Conservation (phyloP, 768 basidiomycete genomes). For the Galerina sulciceps region DNA sequence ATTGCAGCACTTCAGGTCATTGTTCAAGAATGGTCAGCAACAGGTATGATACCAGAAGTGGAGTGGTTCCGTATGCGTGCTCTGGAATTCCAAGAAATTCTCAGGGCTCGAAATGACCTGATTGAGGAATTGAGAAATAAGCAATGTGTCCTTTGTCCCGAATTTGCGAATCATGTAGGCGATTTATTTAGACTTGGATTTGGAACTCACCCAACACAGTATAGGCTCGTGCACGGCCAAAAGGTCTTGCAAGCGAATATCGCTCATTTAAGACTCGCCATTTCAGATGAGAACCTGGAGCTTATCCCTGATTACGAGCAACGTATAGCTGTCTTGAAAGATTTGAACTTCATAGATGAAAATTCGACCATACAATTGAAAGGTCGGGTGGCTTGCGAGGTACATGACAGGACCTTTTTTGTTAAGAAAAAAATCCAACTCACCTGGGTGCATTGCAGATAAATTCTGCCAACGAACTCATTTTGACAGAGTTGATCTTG, state of each 20-base stretch:
- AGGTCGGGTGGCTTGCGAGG: constrained; percentile 98
- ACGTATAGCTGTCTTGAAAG: constrained; percentile 86
- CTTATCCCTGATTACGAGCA: constrained; percentile 97
- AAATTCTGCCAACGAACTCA: constrained; percentile 96
- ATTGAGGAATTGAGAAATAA: constrained; percentile 43
- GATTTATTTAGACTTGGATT: neutral
- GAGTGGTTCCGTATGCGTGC: constrained; percentile 84
- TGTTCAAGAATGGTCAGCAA: constrained; percentile 60
- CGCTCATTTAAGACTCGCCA: constrained; percentile 75
- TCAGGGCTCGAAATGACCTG: constrained; percentile 62
- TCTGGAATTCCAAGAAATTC: constrained; percentile 89
- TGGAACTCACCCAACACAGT: constrained; percentile 50
- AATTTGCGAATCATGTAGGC: constrained; percentile 81
- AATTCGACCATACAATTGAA: constrained; percentile 95
- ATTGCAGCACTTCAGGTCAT: constrained; percentile 52
- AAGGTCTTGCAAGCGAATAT: constrained; percentile 78
- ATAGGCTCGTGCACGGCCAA: constrained; percentile 72
- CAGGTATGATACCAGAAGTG: constrained; percentile 64
- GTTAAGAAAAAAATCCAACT: neutral
- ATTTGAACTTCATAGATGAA: constrained; percentile 92
- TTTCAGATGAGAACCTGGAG: constrained; percentile 97
- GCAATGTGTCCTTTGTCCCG: constrained; percentile 60
- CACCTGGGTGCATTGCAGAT: constrained; percentile 59
- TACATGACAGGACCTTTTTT: constrained; percentile 32
- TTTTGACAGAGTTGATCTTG: constrained; percentile 94